Conservation (phyloP, 2,329 filamentous ascomycete species). For the Trichocomaceae sp. region DNA sequence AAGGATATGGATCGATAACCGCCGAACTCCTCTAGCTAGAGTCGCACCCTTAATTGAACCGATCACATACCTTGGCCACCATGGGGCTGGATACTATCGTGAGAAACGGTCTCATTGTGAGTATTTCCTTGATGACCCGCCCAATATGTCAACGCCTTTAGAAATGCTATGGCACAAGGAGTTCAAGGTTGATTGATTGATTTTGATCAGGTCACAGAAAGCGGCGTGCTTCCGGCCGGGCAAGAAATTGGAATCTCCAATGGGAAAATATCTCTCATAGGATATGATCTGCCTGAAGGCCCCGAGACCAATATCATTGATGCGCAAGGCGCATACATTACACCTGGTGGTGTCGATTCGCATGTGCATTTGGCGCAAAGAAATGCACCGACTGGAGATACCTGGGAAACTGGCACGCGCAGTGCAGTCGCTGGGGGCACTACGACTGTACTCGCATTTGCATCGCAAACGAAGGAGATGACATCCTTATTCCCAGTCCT, state of each 20-base stretch:
- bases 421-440: constrained; percentile 54
- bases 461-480: constrained; percentile 45
- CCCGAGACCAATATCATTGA: constrained; percentile 18
- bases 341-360: constrained; percentile 41
- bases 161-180: background rate
- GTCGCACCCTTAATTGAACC: background rate
- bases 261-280: constrained; percentile 10
- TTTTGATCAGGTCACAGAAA: constrained; percentile 10
- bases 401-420: constrained; percentile 46
- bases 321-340: constrained; percentile 44
- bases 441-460: constrained; percentile 55
- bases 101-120: constrained; percentile 10
- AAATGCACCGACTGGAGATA: constrained; percentile 40
- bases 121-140: background rate
- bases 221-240: constrained; percentile 10
- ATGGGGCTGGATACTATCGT: constrained; percentile 11
- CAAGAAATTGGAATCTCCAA: constrained; percentile 14
- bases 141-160: background rate
- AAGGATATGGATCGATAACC: constrained; percentile 2
- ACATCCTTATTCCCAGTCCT: constrained; percentile 42
- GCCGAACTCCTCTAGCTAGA: constrained; percentile 1
- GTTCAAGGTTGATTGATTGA: constrained; percentile 1
- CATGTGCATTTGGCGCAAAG: constrained; percentile 39
- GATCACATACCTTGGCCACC: background rate
- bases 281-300: constrained; percentile 5